Conservation (phyloP, 768 basidiomycete genomes). For the Boletellus emodensis region DNA sequence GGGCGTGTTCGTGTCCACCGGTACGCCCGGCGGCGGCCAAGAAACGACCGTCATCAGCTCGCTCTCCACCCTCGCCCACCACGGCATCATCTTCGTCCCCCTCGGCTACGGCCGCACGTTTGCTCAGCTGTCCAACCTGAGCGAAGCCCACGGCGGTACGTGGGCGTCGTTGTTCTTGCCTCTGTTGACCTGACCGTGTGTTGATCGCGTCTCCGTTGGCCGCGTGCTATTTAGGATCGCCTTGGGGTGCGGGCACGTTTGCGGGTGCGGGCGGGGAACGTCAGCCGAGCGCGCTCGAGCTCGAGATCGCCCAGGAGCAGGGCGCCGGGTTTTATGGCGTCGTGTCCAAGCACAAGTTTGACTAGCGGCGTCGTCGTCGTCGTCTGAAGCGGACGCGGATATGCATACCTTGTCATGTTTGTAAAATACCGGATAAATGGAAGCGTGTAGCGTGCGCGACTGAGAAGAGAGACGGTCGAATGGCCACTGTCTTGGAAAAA, state of each 20-base stretch:
- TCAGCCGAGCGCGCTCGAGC: slow-evolving; percentile 47
- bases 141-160: slow-evolving; percentile 56
- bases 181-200: too few species aligned
- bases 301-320: slow-evolving; percentile 48
- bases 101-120: slow-evolving; percentile 58
- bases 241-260: slow-evolving; percentile 74
- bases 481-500: too few species aligned
- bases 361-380: too few species aligned
- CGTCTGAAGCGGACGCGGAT: too few species aligned
- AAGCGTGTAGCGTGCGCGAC: too few species aligned
- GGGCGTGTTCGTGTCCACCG: slow-evolving; percentile 72
- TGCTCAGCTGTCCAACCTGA: slow-evolving; percentile 38
- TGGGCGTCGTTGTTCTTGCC: too few species aligned
- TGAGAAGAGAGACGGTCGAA: too few species aligned
- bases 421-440: too few species aligned
- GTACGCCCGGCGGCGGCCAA: slow-evolving; percentile 71
- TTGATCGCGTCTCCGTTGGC: too few species aligned
- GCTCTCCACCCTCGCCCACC: slow-evolving; percentile 63
- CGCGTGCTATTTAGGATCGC: slow-evolving; percentile 56
- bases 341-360: slow-evolving; percentile 39
- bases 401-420: too few species aligned
- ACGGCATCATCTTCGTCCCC: slow-evolving; percentile 69
- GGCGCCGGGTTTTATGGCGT: slow-evolving; percentile 50
- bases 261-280: slow-evolving; percentile 46
- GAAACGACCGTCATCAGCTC: slow-evolving; percentile 50